Percentiles rank a stretch among this genome's conserved stretches.
These are phyloP conservation scores for Phytophthora cactorum DNA, from an alignment of 352 stramenopile species.

Conservation along the genomic window DNA sequence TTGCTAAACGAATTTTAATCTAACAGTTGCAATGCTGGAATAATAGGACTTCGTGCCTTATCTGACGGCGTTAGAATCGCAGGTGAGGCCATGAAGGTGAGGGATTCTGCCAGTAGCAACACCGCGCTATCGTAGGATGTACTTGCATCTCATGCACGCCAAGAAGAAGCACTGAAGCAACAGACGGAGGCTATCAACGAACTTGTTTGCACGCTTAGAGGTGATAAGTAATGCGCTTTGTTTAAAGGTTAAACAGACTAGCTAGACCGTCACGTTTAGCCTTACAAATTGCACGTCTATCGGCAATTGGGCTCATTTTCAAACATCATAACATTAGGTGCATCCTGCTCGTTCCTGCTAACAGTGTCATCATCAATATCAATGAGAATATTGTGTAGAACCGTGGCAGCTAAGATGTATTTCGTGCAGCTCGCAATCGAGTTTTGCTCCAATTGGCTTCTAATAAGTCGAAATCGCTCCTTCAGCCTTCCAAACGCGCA, in stretches of 20 bases:
- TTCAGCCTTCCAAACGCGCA: slow-evolving; percentile 2
- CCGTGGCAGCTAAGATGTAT: not conserved
- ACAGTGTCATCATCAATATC: slow-evolving; percentile 1
- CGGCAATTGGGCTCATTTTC: not conserved
- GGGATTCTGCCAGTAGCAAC: not conserved
- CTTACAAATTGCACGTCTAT: not conserved
- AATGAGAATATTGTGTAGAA: slow-evolving; percentile 10
- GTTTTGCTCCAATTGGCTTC: not conserved
- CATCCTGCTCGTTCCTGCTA: not conserved
- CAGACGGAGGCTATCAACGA: not conserved
- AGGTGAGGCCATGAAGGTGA: not conserved
- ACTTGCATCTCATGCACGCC: not conserved
- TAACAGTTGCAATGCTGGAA: not conserved
- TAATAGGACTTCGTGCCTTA: not conserved
- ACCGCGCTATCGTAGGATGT: not conserved
- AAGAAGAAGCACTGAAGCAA: not conserved
- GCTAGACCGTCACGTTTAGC: not conserved
- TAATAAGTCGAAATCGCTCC: not conserved
- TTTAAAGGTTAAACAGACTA: not conserved
- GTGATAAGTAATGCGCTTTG: not conserved
- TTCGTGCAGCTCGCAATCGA: not conserved
- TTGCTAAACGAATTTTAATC: no score
- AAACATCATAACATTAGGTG: not conserved
- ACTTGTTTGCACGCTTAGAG: not conserved
- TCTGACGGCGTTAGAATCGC: not conserved